Percentiles rank a stretch among this genome's conserved stretches.
Evolutionary conservation across 345 rosid genomes (phyloP).

Genomic region (Cardamine chenopodiifolia): DNA sequence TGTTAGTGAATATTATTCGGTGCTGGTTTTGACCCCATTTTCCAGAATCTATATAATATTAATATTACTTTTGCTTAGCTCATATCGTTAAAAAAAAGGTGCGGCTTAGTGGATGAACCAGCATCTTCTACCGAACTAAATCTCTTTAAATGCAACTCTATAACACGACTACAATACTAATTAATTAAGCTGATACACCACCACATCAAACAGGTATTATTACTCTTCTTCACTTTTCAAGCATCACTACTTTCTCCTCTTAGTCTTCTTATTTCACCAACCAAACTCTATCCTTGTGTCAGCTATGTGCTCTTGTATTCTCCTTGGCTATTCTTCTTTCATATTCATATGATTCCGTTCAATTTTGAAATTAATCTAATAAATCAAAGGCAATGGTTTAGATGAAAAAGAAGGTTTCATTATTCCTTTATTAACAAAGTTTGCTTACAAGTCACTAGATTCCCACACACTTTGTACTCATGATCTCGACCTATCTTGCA

Average conservation of each 20-base stretch:
- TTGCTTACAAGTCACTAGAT: not conserved
- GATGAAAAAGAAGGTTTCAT: not conserved
- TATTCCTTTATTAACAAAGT: not conserved
- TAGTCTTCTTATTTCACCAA: conserved; percentile 21
- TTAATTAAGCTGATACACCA: conserved; percentile 21
- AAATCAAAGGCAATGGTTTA: not conserved
- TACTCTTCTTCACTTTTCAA: conserved; percentile 23
- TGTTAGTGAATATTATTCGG: conserved; percentile 22
- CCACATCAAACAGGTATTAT: conserved; percentile 20
- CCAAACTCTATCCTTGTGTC: not conserved
- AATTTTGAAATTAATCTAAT: not conserved
- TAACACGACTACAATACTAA: conserved; percentile 26
- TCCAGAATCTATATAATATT: not conserved
- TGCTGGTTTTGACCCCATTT: conserved; percentile 32
- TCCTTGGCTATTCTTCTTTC: not conserved
- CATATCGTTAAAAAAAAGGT: conserved; percentile 26
- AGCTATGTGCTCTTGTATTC: not conserved
- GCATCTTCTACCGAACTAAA: conserved; percentile 39
- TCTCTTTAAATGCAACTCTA: conserved; percentile 32
- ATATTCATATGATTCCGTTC: not conserved
- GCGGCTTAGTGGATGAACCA: conserved; percentile 30
- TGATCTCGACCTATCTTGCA: conserved; percentile 24
- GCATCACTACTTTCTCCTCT: not conserved
- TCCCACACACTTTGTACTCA: not conserved
- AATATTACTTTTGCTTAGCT: conserved; percentile 23